phyloP scores from a whole-genome alignment of 1,284 basidiomycete genomes.

The Boletus sp. region DNA sequence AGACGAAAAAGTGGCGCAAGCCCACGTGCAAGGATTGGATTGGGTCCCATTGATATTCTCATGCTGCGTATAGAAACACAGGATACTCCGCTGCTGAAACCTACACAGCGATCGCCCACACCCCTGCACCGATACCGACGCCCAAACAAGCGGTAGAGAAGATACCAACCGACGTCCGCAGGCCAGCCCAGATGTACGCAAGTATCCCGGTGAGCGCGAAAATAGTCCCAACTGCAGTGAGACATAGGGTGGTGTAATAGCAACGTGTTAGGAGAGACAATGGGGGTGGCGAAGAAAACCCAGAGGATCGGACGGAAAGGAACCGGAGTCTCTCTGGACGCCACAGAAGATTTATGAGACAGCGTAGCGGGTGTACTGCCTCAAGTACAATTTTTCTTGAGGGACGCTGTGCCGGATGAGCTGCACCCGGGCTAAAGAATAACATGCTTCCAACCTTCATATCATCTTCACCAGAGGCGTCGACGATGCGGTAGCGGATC shows the following conservation, averaged over 20 bases:
- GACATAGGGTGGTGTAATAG: constrained; percentile 25
- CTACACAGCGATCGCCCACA: constrained; percentile 27
- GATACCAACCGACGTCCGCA: constrained; percentile 25
- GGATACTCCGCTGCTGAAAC: constrained; percentile 1
- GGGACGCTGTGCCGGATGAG: constrained; percentile 13
- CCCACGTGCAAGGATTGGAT: not conserved
- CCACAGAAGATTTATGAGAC: constrained; percentile 3
- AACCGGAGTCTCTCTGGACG: not conserved
- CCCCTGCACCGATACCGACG: constrained; percentile 13
- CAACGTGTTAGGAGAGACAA: constrained; percentile 23
- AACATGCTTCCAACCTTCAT: constrained; percentile 12
- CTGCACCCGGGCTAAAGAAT: not conserved
- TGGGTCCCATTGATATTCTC: not conserved
- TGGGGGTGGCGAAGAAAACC: constrained; percentile 10
- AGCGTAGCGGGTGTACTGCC: constrained; percentile 8
- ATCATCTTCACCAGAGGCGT: constrained; percentile 13
- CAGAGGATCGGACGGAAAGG: not conserved
- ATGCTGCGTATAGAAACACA: not conserved
- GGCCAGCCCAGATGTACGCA: constrained; percentile 23
- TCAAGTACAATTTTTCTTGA: constrained; percentile 21
- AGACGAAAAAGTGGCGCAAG: not conserved
- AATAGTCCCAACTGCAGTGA: constrained; percentile 25
- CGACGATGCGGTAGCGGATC: constrained; percentile 26
- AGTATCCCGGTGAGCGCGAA: constrained; percentile 28
- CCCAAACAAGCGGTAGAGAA: constrained; percentile 28